Evolutionary conservation across 495 filamentous ascomycete genomes (phyloP).

Genomic region (Filosporella fistucella): DNA sequence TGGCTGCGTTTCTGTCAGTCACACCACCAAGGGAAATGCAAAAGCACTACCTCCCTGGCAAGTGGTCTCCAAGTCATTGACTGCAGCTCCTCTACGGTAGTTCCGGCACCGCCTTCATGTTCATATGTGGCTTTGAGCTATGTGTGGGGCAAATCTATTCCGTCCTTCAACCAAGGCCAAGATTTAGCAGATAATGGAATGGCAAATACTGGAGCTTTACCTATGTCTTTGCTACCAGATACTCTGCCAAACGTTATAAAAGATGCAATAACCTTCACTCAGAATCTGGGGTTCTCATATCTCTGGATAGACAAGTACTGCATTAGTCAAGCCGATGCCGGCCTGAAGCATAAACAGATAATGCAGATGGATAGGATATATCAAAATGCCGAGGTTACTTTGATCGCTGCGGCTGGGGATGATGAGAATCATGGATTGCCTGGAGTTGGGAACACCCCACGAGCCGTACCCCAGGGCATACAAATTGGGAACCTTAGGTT

Average conservation of each 20-base stretch:
- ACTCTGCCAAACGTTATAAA: constrained; percentile 9
- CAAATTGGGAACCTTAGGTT: too few relatives aligned
- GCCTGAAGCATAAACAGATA: constrained; percentile 16
- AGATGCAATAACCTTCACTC: constrained; percentile 22
- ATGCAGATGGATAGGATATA: constrained; percentile 30
- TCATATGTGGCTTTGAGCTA: neutral
- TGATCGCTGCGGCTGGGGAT: constrained; percentile 21
- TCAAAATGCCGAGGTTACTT: constrained; percentile 22
- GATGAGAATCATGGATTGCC: constrained; percentile 22
- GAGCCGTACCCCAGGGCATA: too few relatives aligned
- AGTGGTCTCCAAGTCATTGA: neutral
- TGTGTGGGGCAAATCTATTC: constrained; percentile 1
- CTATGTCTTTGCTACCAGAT: too few relatives aligned
- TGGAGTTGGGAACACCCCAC: too few relatives aligned
- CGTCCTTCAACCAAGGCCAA: too few relatives aligned
- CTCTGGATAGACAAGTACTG: constrained; percentile 28
- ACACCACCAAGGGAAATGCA: neutral
- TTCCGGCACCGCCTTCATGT: neutral
- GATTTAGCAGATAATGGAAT: too few relatives aligned
- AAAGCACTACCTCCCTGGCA: neutral
- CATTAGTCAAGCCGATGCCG: constrained; percentile 10
- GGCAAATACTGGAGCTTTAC: too few relatives aligned
- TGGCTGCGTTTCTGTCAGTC: neutral
- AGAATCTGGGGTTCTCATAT: constrained; percentile 21
- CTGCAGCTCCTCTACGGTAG: neutral